Percentiles rank a stretch among this genome's conserved stretches.
Conservation (phyloP, 805 yeast species). For the Wickerhamiella nectarea region DNA sequence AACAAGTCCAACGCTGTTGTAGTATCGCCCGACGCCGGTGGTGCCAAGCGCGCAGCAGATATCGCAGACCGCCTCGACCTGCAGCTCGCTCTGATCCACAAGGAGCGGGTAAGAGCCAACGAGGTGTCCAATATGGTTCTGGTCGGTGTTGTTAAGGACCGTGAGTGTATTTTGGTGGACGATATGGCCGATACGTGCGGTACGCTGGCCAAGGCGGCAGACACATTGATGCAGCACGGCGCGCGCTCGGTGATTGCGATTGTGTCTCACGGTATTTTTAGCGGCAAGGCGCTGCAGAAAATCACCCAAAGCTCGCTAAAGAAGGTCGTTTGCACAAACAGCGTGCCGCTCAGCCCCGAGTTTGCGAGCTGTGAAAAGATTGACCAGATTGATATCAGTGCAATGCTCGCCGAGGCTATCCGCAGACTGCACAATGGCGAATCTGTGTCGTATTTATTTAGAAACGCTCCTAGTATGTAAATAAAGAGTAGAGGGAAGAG, state of each 20-base stretch:
- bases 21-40: slow-evolving; percentile 98
- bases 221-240: slow-evolving; percentile 62
- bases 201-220: slow-evolving; percentile 89
- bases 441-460: slow-evolving; percentile 74
- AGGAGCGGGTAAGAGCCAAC: slow-evolving; percentile 91
- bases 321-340: slow-evolving; percentile 80
- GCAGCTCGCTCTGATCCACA: slow-evolving; percentile 91
- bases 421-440: slow-evolving; percentile 96
- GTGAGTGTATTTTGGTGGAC: slow-evolving; percentile 79
- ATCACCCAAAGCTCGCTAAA: slow-evolving; percentile 55
- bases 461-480: slow-evolving; percentile 14
- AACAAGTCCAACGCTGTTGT: slow-evolving; percentile 51
- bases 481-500: no score
- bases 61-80: slow-evolving; percentile 89
- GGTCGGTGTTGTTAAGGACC: slow-evolving; percentile 85
- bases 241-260: slow-evolving; percentile 85
- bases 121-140: slow-evolving; percentile 95
- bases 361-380: slow-evolving; percentile 48
- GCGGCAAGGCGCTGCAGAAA: slow-evolving; percentile 71
- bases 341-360: slow-evolving; percentile 72
- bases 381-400: slow-evolving; percentile 70
- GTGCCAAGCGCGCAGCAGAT: slow-evolving; percentile 94
- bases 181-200: slow-evolving; percentile 99
- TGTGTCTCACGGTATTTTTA: slow-evolving; percentile 91
- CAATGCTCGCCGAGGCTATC: slow-evolving; percentile 83